A percentile compares a stretch with the other conserved stretches of the same genome.
Evolutionary conservation across 352 stramenopile genomes (phyloP).

Genomic region (Phytopythium aichiense): DNA sequence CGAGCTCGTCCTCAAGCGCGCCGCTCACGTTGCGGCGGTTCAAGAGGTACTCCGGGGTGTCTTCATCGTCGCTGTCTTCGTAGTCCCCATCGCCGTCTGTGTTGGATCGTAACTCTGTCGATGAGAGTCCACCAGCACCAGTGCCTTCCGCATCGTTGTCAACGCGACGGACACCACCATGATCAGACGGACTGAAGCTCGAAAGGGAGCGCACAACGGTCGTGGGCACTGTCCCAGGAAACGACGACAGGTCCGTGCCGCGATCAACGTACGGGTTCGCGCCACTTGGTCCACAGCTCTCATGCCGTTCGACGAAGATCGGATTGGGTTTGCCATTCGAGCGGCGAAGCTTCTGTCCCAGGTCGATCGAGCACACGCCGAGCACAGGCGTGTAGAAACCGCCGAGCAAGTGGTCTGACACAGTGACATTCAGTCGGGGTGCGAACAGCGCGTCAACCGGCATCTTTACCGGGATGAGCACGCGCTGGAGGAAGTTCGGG

Average conservation of each 20-base stretch:
- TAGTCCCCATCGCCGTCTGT: constrained; percentile 14
- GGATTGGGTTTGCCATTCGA: constrained; percentile 65
- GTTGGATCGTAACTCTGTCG: background rate
- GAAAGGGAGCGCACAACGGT: constrained; percentile 7
- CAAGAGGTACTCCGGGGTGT: constrained; percentile 67
- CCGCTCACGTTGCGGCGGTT: constrained; percentile 44
- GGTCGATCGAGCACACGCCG: constrained; percentile 66
- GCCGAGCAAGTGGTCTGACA: constrained; percentile 82
- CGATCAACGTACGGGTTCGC: constrained; percentile 69
- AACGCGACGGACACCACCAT: background rate
- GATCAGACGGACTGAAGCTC: background rate
- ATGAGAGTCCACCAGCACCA: background rate
- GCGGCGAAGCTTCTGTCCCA: constrained; percentile 67
- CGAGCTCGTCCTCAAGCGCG: constrained; percentile 62
- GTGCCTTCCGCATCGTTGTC: constrained; percentile 3
- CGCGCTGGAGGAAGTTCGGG: constrained; percentile 87
- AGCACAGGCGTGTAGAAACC: constrained; percentile 83
- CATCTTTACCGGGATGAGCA: constrained; percentile 81
- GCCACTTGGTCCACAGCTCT: constrained; percentile 20
- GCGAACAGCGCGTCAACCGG: constrained; percentile 83
- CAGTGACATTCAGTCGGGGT: constrained; percentile 77
- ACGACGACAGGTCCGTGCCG: constrained; percentile 51
- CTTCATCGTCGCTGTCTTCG: constrained; percentile 52
- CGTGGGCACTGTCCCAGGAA: constrained; percentile 37
- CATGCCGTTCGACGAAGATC: constrained; percentile 41